Evolutionary conservation across 2,329 filamentous ascomycete genomes (phyloP), one percentile per base, ranked within the genome.

Genomic region (Aspergillus costaricaensis): DNA sequence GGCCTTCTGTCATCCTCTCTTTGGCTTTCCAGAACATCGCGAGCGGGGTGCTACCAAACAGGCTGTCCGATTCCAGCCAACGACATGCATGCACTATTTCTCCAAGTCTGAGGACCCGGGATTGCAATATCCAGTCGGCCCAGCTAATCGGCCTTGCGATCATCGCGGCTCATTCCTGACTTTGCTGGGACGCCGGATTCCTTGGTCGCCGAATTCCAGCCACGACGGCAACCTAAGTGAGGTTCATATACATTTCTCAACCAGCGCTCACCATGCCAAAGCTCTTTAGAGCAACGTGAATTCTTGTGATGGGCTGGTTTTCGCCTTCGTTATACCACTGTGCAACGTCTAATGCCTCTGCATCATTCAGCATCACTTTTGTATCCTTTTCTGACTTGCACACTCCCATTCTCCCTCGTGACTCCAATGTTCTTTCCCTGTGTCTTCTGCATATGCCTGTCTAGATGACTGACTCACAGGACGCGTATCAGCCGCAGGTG

Each of bases 1-100:
- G 62, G 55, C 49, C 21, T 39, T 32, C 50, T 52, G 30, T 32
- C 27, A n/a, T 44, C 41, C 44, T 43, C 50, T 30, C 41, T 63
- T 61, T 59, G 56, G 56, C 41, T 59, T 64, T 61, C 60, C 62
- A 59, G 62, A 65, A 61, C 55, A 53, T 52, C 56, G 48, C 62
- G 52, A 53, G 53, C 56, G 58, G 60, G 39, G 41, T 43, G 38
- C 19, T 21, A 43, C 21, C 15, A 55, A 27, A 41, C 36, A 9
- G 48, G 25, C 32, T 25, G 39, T 25, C 52, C 10, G 52, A 23
- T 21, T 30, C 38, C 52, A 39, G 25, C 49, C 51, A 58, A 54
- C 59, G 41, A 58, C 48, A 39, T 32, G 19, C 39, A 30, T 32
- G 19, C 39, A 30, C 21, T 25, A 27, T 23, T 36, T 14, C 32